These are phyloP conservation scores for Flagelloscypha sp. DNA, from an alignment of 768 basidiomycete genomes.

Conservation along the genomic window DNA sequence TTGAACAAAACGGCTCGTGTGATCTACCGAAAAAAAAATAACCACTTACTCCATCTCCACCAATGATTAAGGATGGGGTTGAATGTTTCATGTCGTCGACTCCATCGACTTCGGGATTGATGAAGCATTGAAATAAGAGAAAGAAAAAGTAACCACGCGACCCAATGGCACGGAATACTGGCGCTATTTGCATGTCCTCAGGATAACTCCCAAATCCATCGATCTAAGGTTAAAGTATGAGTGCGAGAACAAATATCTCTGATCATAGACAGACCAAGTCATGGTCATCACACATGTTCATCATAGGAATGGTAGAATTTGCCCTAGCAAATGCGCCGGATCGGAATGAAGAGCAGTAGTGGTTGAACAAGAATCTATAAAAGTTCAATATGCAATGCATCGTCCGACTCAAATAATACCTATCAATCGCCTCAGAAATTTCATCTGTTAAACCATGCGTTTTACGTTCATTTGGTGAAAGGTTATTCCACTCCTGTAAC, in stretches of 20 bases:
- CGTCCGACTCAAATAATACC: too few relatives aligned
- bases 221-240: constrained; percentile 37
- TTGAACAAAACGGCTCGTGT: too few relatives aligned
- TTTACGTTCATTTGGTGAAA: constrained; percentile 53
- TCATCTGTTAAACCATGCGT: constrained; percentile 56
- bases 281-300: constrained; percentile 72
- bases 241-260: constrained; percentile 2
- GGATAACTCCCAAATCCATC: constrained; percentile 86
- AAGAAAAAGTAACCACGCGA: constrained; percentile 85
- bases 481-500: constrained; percentile 75
- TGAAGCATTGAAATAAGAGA: constrained; percentile 90
- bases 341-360: constrained; percentile 82
- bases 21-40: too few relatives aligned
- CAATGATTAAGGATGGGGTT: constrained; percentile 67
- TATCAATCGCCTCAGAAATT: constrained; percentile 68
- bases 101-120: constrained; percentile 73
- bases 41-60: constrained; percentile 65
- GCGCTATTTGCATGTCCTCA: constrained; percentile 64
- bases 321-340: constrained; percentile 86
- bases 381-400: too few relatives aligned
- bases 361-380: too few relatives aligned
- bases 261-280: not conserved
- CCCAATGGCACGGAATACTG: constrained; percentile 73
- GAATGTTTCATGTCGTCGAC: constrained; percentile 54
- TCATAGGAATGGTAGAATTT: constrained; percentile 85